Evolutionary conservation across 2,329 filamentous ascomycete species (phyloP).

Genomic region (Microsporum ferrugineum): DNA sequence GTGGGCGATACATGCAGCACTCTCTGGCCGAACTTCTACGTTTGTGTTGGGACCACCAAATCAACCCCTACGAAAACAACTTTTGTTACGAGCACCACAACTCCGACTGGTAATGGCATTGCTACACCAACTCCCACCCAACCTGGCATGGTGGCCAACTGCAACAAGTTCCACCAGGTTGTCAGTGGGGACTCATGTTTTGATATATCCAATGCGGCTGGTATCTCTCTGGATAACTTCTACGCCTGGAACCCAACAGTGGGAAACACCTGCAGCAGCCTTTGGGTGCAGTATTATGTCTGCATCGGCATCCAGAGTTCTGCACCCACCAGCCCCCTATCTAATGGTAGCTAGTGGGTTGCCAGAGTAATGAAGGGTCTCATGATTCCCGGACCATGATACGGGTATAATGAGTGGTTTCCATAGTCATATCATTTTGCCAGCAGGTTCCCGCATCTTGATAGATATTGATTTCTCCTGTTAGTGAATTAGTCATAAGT

Average conservation of each 20-base stretch:
- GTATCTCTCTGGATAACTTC: background rate
- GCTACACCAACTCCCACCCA: constrained; percentile 5
- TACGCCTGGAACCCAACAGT: constrained; percentile 7
- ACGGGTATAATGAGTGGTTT: too few species aligned
- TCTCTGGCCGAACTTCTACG: constrained; percentile 5
- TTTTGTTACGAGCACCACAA: background rate
- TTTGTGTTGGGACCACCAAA: constrained; percentile 5
- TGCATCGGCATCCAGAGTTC: background rate
- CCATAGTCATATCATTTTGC: too few species aligned
- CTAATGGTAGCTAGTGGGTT: too few species aligned
- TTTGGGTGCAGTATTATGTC: constrained; percentile 6
- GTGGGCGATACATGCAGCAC: background rate
- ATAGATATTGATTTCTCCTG: too few species aligned
- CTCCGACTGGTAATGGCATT: background rate
- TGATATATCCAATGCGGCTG: background rate
- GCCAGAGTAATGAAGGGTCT: too few species aligned
- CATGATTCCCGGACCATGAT: too few species aligned
- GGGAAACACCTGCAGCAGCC: background rate
- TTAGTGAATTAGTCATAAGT: too few species aligned
- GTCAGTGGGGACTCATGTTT: background rate
- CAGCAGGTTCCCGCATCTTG: too few species aligned
- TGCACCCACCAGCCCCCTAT: too few species aligned
- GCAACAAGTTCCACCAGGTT: constrained; percentile 1
- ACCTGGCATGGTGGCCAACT: background rate
- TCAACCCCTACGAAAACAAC: background rate